These are phyloP conservation scores for Leccinum solheimii DNA, from an alignment of 1,284 basidiomycete genomes.

Conservation along the genomic window DNA sequence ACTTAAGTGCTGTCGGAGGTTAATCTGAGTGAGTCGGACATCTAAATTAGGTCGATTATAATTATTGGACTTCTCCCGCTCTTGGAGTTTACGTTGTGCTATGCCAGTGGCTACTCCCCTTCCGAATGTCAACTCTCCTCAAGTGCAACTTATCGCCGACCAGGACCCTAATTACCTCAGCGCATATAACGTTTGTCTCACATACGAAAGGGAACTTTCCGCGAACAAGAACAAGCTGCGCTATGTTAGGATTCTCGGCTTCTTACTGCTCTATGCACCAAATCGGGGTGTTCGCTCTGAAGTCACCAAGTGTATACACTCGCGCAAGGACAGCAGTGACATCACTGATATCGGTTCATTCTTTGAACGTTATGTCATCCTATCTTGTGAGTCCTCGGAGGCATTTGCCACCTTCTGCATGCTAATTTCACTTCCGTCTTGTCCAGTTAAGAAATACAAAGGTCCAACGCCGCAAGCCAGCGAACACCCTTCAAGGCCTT, in stretches of 20 bases:
- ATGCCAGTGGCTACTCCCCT: too few species aligned
- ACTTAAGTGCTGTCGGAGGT: too few species aligned
- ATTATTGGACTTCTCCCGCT: too few species aligned
- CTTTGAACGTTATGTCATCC: constrained; percentile 5
- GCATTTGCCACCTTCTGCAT: background rate
- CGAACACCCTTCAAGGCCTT: too few species aligned
- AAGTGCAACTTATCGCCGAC: background rate
- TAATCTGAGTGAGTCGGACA: too few species aligned
- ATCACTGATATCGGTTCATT: background rate
- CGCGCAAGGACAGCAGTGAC: too few species aligned
- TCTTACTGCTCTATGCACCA: background rate
- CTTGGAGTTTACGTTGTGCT: too few species aligned
- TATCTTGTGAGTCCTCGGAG: too few species aligned
- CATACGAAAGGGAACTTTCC: background rate
- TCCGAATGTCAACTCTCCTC: background rate
- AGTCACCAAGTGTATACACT: constrained; percentile 6
- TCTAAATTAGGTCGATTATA: too few species aligned
- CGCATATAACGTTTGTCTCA: background rate
- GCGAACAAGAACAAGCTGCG: background rate
- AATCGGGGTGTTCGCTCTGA: constrained; percentile 1
- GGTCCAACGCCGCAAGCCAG: background rate
- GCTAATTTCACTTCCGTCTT: background rate
- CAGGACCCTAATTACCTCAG: background rate
- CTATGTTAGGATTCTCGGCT: background rate
- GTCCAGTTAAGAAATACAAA: background rate